Evolutionary conservation across 2,329 filamentous ascomycete genomes (phyloP), one percentile per base, ranked within the genome.

Genomic region (Xylariaceae sp.): DNA sequence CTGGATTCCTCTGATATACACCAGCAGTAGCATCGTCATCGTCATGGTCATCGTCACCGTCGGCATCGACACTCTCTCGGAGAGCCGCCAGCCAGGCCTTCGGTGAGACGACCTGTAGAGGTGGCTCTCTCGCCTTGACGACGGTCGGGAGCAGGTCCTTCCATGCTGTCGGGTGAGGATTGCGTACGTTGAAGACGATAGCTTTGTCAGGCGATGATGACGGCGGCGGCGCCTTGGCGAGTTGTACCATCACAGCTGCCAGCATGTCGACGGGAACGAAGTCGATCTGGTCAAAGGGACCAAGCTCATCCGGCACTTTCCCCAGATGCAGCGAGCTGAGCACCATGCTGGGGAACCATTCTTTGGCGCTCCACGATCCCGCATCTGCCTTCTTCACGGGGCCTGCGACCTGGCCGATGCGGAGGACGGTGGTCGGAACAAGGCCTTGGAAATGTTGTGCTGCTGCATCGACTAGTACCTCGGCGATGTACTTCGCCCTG

Each of bases 211-310:
- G 18, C 16, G n/a, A 14, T 23, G 23, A 17, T n/a, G 18, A 17
- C 11, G 27, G 14, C 5, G 12, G 27, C 5, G 14, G 21, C 6
- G 13, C 16, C 15, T 9, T 26, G 14, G 40, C 40, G 2, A 66
- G 48, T 14, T 64, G 61, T 7, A 61, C 48, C 0, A 69, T 40
- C 3, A 65, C 57, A 2, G 59, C 51, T 2, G 62, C 61, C 4
- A 67, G 53, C 0, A 60, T 21, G 34, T 72, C 68, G 9, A 68
- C 59, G 0, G 68, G 68, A 2, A 71, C 43, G 67, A 68, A 72
- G 36, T 69, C 64, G 2, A 71, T 52, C 1, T 44, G 44, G 4
- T 52, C 50, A 13, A 64, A 50, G 2, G 51, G 24, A 1, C 62
- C 63, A 3, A 71, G 47, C 5, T 53, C 46, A 3, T 56, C 50